Conservation (phyloP, 2,329 filamentous ascomycete genomes). For the Hortaea werneckii region DNA sequence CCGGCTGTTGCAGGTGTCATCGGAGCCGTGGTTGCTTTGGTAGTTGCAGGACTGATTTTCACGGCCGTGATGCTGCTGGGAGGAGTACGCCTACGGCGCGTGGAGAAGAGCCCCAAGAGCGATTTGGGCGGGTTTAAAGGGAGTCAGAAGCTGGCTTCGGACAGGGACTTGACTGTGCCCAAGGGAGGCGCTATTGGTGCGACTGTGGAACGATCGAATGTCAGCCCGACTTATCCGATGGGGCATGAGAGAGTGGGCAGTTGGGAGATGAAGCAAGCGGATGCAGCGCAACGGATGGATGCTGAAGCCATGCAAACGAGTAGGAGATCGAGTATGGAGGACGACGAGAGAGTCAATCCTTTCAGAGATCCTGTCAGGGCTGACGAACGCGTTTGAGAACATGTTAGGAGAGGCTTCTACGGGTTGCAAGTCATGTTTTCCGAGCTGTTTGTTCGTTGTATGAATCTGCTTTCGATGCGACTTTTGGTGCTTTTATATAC, state of each 20-base stretch:
- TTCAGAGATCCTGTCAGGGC: slow-evolving; percentile 35
- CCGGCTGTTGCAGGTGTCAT: slow-evolving; percentile 46
- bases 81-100: slow-evolving; percentile 37
- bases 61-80: slow-evolving; percentile 34
- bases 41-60: slow-evolving; percentile 33
- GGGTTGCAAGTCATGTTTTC: too few species aligned
- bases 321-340: slow-evolving; percentile 35
- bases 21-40: slow-evolving; percentile 44
- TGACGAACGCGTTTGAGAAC: slow-evolving; percentile 37
- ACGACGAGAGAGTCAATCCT: slow-evolving; percentile 31
- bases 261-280: slow-evolving; percentile 43
- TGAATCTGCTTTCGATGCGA: too few species aligned
- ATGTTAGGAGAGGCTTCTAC: neutral
- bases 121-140: slow-evolving; percentile 48
- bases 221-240: slow-evolving; percentile 10
- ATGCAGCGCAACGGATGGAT: slow-evolving; percentile 17
- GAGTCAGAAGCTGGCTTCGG: slow-evolving; percentile 42
- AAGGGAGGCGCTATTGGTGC: slow-evolving; percentile 30
- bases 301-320: slow-evolving; percentile 12
- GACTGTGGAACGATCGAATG: slow-evolving; percentile 25
- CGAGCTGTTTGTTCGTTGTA: too few species aligned
- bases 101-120: slow-evolving; percentile 21
- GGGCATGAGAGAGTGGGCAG: slow-evolving; percentile 46
- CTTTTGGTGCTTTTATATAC: too few species aligned
- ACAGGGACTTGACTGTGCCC: slow-evolving; percentile 41